Conservation (phyloP, 2,329 filamentous ascomycete genomes). For the Thermothelomyces thermophilus region DNA sequence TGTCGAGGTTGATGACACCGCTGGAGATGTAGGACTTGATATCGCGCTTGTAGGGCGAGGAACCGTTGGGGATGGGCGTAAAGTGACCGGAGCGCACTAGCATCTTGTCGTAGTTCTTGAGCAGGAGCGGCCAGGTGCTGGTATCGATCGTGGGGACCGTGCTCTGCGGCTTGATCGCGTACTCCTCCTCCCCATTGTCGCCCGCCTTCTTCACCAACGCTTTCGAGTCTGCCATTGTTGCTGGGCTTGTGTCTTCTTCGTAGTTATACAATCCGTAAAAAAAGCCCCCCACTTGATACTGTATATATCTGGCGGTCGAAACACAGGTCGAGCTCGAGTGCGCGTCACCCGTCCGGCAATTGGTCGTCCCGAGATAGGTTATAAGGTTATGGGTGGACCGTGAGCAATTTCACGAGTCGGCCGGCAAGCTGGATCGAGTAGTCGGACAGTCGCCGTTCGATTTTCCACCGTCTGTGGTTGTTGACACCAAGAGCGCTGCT, state of each 20-base stretch:
- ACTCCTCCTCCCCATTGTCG: conserved; percentile 54
- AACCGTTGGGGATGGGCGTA: conserved; percentile 91
- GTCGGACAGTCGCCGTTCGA: conserved; percentile 21
- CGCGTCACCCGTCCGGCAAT: conserved; percentile 3
- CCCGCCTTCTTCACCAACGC: conserved; percentile 10
- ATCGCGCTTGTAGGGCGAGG: conserved; percentile 84
- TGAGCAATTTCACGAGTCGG: conserved; percentile 19
- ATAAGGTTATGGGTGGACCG: conserved; percentile 17
- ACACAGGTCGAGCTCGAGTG: background rate
- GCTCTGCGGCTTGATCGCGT: conserved; percentile 88
- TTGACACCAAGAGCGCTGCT: conserved; percentile 4
- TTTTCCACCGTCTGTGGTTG: conserved; percentile 18
- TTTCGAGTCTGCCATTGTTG: conserved; percentile 16
- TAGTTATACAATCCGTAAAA: conserved; percentile 1
- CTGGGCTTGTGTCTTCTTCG: conserved; percentile 7
- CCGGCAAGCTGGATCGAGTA: conserved; percentile 19
- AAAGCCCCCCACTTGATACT: conserved; percentile 6
- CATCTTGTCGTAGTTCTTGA: conserved; percentile 94
- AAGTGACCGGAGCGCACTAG: conserved; percentile 93
- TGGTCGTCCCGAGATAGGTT: background rate
- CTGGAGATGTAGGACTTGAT: conserved; percentile 96
- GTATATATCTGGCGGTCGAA: background rate
- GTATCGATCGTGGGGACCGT: conserved; percentile 72
- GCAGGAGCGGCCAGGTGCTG: conserved; percentile 83
- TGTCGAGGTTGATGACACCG: conserved; percentile 97